Conservation (phyloP, 1,139 yeast species). For the Candida tunisiensis region DNA sequence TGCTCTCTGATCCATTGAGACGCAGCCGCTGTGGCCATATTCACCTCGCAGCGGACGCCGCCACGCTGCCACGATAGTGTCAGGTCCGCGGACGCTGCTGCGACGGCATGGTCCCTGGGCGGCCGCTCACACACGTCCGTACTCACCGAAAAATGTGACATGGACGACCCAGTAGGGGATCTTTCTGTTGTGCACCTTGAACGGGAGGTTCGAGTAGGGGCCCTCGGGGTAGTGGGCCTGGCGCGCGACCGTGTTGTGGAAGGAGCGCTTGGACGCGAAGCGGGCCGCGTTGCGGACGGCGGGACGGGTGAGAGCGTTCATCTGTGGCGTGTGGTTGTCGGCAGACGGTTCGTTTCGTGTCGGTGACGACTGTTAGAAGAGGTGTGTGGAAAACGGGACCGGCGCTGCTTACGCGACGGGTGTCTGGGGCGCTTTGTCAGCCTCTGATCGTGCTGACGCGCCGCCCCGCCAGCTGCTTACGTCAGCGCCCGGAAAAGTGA, state of each 20-base stretch:
- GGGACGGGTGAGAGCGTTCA: slow-evolving; percentile 1
- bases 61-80: background rate
- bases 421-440: too few species aligned
- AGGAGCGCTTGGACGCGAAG: slow-evolving; percentile 21
- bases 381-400: too few species aligned
- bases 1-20: too few species aligned
- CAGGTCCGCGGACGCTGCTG: background rate
- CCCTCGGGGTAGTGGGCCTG: slow-evolving; percentile 55
- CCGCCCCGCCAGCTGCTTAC: too few species aligned
- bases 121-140: background rate
- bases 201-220: slow-evolving; percentile 82
- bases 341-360: too few species aligned
- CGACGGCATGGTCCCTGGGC: background rate
- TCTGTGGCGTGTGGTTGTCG: too few species aligned
- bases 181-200: slow-evolving; percentile 83
- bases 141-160: slow-evolving; percentile 58
- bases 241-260: too few species aligned
- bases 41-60: background rate
- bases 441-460: too few species aligned
- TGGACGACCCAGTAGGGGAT: slow-evolving; percentile 72
- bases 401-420: too few species aligned
- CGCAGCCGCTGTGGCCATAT: too few species aligned
- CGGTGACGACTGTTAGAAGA: too few species aligned
- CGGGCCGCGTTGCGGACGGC: slow-evolving; percentile 9
- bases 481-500: too few species aligned